Conservation (phyloP, 108 stramenopile genomes). For the Pseudonitzschia multiseries region DNA sequence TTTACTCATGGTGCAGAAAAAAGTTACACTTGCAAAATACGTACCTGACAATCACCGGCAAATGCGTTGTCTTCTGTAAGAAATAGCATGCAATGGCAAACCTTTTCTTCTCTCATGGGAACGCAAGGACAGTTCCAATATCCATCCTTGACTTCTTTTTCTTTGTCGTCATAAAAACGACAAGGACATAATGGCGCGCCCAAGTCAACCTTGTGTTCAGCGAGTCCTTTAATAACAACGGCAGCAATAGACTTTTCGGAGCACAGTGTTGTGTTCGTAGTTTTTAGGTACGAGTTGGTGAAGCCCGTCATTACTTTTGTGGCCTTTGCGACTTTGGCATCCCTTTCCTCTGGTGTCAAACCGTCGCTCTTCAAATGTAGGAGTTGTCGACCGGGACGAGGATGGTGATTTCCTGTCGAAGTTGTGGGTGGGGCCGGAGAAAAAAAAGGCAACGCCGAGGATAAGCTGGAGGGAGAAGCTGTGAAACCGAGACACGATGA, state of each 20-base stretch:
- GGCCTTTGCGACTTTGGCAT: slow-evolving; percentile 64
- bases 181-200: slow-evolving; percentile 89
- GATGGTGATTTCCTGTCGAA: neutral
- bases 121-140: slow-evolving; percentile 82
- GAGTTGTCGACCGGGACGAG: neutral
- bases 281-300: slow-evolving; percentile 77
- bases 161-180: slow-evolving; percentile 91
- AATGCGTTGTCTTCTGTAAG: slow-evolving; percentile 84
- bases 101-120: slow-evolving; percentile 69
- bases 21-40: neutral
- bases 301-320: slow-evolving; percentile 84
- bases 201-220: slow-evolving; percentile 84
- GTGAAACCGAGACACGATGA: slow-evolving; percentile 1
- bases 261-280: slow-evolving; percentile 71
- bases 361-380: slow-evolving; percentile 41
- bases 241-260: slow-evolving; percentile 72
- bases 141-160: slow-evolving; percentile 77
- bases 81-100: slow-evolving; percentile 92
- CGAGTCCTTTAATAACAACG: slow-evolving; percentile 87
- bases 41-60: slow-evolving; percentile 62
- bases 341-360: slow-evolving; percentile 61
- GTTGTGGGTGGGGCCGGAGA: neutral
- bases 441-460: neutral
- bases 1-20: neutral
- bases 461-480: neutral